Percentiles rank a stretch among this genome's conserved stretches.
These are phyloP conservation scores for Fusarium longipes DNA, from an alignment of 2,329 filamentous ascomycete species.

Conservation along the genomic window DNA sequence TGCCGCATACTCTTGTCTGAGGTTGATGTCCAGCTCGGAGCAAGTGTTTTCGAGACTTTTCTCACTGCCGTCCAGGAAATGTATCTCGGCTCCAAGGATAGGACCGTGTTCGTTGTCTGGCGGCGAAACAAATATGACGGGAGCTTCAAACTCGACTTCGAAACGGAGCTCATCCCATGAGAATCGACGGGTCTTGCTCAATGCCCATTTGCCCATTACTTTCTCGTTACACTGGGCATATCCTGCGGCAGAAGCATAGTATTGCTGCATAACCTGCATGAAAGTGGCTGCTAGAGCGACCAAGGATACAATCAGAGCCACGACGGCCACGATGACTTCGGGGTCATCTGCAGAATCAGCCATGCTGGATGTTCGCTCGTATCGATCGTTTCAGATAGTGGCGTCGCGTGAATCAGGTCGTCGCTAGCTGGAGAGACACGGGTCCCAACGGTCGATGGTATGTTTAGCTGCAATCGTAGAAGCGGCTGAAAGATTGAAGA, in stretches of 20 bases:
- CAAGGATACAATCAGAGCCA: slow-evolving; percentile 60
- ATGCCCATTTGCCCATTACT: slow-evolving; percentile 61
- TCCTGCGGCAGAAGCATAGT: slow-evolving; percentile 61
- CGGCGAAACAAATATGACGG: slow-evolving; percentile 62
- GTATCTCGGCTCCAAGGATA: slow-evolving; percentile 47
- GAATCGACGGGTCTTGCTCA: slow-evolving; percentile 55
- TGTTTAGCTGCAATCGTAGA: neutral
- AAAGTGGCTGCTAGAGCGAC: slow-evolving; percentile 59
- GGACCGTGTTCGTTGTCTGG: slow-evolving; percentile 56
- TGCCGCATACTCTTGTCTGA: slow-evolving; percentile 43
- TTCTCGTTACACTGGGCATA: slow-evolving; percentile 61
- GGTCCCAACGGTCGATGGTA: neutral
- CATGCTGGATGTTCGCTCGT: slow-evolving; percentile 28
- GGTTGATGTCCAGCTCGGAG: slow-evolving; percentile 49
- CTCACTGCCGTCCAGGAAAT: slow-evolving; percentile 54
- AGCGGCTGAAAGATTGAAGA: neutral
- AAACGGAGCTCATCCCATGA: slow-evolving; percentile 59
- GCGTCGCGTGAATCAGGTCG: neutral
- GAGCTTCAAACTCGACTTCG: slow-evolving; percentile 61
- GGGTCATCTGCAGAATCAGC: slow-evolving; percentile 36
- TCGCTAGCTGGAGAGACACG: neutral
- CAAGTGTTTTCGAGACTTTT: slow-evolving; percentile 53
- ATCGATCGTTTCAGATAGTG: neutral
- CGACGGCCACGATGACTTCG: slow-evolving; percentile 55
- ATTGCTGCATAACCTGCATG: slow-evolving; percentile 63